Evolutionary conservation across 2,329 filamentous ascomycete species (phyloP), one percentile per base, ranked within the genome.

Genomic region (Huntiella moniliformis): DNA sequence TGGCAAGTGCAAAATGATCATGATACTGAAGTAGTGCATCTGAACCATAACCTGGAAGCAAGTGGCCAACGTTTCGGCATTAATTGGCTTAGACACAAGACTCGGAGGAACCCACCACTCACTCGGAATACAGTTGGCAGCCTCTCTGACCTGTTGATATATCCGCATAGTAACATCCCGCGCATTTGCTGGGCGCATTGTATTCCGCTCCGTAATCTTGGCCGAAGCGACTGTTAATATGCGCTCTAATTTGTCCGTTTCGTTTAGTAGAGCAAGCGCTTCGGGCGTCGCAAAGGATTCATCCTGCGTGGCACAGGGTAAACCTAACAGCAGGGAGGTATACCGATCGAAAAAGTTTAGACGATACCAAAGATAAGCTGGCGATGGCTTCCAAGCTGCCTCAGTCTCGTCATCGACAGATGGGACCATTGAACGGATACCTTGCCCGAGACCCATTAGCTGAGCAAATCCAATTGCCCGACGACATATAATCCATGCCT

Each of bases 1-100:
- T 0, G 71, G 72, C 1, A 75, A 60, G 49, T 76, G 71, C 0
- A 74, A 61, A 6, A 70, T 61, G 32, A 69, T 63, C 5, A 73
- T 56, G 3, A 74, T 60, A 32, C 66, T 63, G 52, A 67, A 65
- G 50, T 74, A 67, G 2, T 64, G 61, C 39, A 74, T 60, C 48
- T 74, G 71, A 5, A 66, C 54, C 53, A 68, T 63, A 5, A 67
- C 43, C 32, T 39, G 35, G 16, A 60, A n/a, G 18, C 34, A 61
- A 51, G 66, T 64, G 48, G 73, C 65, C 2, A 63, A 59, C 32
- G 73, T 59, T 45, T 74, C 70, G 5, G 65, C 54, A 52, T 67
- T 62, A 5, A 66, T 51, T 4, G 60, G 40, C 58, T 4, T 55
- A 49, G 32, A 38, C 54, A 15, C 53, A 52, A 57, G 50, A 16